Evolutionary conservation across 768 basidiomycete species (phyloP).

Genomic region (Auricularia cornea): DNA sequence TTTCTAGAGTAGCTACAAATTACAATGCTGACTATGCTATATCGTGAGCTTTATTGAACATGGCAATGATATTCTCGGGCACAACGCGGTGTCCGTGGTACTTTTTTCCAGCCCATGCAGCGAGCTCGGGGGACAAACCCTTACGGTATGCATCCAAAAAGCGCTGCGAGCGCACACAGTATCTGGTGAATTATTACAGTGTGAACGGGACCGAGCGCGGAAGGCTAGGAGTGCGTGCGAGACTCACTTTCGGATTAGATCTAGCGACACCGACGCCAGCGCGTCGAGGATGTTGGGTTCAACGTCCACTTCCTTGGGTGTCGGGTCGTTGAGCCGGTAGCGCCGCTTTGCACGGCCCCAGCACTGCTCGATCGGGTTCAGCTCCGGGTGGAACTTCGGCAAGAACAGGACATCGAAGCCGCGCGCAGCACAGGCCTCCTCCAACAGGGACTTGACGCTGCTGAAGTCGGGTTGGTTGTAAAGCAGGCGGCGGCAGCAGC

Average conservation of each 20-base stretch:
- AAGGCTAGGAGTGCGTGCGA: too few relatives aligned
- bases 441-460: conserved; percentile 24
- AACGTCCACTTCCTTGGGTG: conserved; percentile 25
- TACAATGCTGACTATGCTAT: too few relatives aligned
- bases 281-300: conserved; percentile 22
- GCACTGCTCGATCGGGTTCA: conserved; percentile 37
- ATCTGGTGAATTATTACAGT: conserved; percentile 1
- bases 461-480: conserved; percentile 36
- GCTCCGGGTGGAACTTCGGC: conserved; percentile 37
- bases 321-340: conserved; percentile 20
- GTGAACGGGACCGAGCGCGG: too few relatives aligned
- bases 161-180: conserved; percentile 2
- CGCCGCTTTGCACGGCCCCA: conserved; percentile 29
- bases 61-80: neutral
- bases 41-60: too few relatives aligned
- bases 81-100: conserved; percentile 10
- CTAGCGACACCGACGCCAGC: conserved; percentile 21
- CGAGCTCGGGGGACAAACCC: conserved; percentile 6
- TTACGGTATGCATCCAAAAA: conserved; percentile 13
- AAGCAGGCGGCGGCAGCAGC: conserved; percentile 30
- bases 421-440: conserved; percentile 15
- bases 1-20: too few relatives aligned
- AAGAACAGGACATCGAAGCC: conserved; percentile 28
- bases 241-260: conserved; percentile 5
- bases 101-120: conserved; percentile 11